phyloP scores from a whole-genome alignment of 768 basidiomycete genomes.

The Russula earlei region DNA sequence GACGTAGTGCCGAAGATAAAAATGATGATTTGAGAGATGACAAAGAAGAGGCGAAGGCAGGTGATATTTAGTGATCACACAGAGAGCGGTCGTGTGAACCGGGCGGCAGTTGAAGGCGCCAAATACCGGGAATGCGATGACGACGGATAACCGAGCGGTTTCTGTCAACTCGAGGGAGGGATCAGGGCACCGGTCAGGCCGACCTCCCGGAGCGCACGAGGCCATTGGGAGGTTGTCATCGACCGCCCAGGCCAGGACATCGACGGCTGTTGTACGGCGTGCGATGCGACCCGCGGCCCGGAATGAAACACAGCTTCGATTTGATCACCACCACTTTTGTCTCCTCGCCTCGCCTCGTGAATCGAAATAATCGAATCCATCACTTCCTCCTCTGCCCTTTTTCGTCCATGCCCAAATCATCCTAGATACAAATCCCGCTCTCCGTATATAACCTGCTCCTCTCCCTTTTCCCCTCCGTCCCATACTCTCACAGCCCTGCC shows the following conservation, averaged over 20 bases:
- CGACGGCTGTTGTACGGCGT: constrained; percentile 14
- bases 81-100: constrained; percentile 17
- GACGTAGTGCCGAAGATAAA: too few relatives aligned
- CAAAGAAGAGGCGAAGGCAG: background rate
- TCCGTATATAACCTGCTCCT: constrained; percentile 9
- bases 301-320: constrained; percentile 17
- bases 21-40: too few relatives aligned
- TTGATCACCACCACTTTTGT: constrained; percentile 8
- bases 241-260: too few relatives aligned
- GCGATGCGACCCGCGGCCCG: constrained; percentile 15
- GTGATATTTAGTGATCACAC: background rate
- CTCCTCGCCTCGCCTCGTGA: constrained; percentile 1
- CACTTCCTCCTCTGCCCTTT: constrained; percentile 13
- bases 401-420: constrained; percentile 1
- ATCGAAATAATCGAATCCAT: constrained; percentile 15
- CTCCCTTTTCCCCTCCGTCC: background rate
- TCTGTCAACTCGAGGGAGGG: constrained; percentile 19
- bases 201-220: constrained; percentile 13
- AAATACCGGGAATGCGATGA: background rate
- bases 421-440: constrained; percentile 18
- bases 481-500: background rate
- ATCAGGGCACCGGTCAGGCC: constrained; percentile 14
- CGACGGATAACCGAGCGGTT: constrained; percentile 10
- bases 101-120: constrained; percentile 6
- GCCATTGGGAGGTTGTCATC: too few relatives aligned